Conservation (phyloP, 441 rosid genomes). For the Adansonia gregorii region DNA sequence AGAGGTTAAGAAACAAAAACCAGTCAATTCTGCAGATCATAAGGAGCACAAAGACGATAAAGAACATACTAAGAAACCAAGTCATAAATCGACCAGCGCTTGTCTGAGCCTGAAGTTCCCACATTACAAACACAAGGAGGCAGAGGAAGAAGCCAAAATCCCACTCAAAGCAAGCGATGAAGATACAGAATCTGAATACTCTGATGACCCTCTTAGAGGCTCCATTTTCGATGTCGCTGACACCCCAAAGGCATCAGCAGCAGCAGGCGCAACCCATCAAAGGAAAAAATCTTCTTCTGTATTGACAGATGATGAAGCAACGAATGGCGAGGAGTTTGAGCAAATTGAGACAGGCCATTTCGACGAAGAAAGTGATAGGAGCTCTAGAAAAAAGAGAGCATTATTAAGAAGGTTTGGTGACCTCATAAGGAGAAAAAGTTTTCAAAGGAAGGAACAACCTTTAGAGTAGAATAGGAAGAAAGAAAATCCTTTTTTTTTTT, state of each 20-base stretch:
- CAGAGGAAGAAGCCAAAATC: slow-evolving; percentile 39
- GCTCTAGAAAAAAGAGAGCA: slow-evolving; percentile 69
- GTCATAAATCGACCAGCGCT: background rate
- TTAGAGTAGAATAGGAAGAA: slow-evolving; percentile 24
- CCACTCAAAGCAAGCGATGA: slow-evolving; percentile 22
- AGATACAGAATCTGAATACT: slow-evolving; percentile 32
- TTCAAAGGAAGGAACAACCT: slow-evolving; percentile 50
- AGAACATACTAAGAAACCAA: slow-evolving; percentile 36
- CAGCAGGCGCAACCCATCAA: slow-evolving; percentile 30
- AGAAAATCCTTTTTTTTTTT: background rate
- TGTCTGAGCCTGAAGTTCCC: slow-evolving; percentile 40
- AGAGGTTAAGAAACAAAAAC: slow-evolving; percentile 33
- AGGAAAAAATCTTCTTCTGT: slow-evolving; percentile 49
- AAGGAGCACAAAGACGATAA: slow-evolving; percentile 41
- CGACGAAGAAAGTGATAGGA: slow-evolving; percentile 61
- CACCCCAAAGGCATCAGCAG: slow-evolving; percentile 49
- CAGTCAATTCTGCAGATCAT: slow-evolving; percentile 21
- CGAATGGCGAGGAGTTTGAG: slow-evolving; percentile 58
- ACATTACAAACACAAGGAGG: slow-evolving; percentile 39
- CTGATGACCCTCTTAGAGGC: slow-evolving; percentile 61
- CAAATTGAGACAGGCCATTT: slow-evolving; percentile 43
- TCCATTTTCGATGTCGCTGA: slow-evolving; percentile 72
- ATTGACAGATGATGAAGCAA: slow-evolving; percentile 44
- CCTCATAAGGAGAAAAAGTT: slow-evolving; percentile 55
- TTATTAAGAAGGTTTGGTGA: slow-evolving; percentile 74